Evolutionary conservation across 169 alveolate genomes (phyloP).

Genomic region (Plasmodium blacklocki): DNA sequence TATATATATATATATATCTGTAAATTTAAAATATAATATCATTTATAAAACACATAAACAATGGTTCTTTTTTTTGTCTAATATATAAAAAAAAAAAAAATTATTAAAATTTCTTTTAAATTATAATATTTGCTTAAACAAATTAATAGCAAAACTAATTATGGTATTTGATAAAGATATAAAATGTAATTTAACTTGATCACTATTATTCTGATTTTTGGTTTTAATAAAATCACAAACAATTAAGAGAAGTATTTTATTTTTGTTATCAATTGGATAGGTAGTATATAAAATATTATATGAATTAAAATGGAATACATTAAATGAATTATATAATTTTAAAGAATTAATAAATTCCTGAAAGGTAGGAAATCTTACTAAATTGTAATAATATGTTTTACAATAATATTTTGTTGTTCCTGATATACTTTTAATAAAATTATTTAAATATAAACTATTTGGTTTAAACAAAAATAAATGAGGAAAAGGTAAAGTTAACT

Average conservation of each 20-base stretch:
- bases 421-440: conserved; percentile 22
- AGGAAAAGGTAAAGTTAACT: conserved; percentile 46
- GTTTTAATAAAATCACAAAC: conserved; percentile 36
- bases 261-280: conserved; percentile 39
- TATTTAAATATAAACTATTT: conserved; percentile 44
- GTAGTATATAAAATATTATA: conserved; percentile 44
- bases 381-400: conserved; percentile 47
- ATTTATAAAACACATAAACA: too few relatives aligned
- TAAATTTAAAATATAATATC: too few relatives aligned
- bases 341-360: conserved; percentile 44
- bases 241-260: conserved; percentile 35
- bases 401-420: conserved; percentile 33
- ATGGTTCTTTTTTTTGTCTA: not conserved
- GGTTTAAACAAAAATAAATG: conserved; percentile 46
- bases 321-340: conserved; percentile 65
- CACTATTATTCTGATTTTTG: conserved; percentile 9
- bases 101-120: not conserved
- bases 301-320: conserved; percentile 53
- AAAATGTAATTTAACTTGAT: conserved; percentile 46
- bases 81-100: conserved; percentile 8
- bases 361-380: conserved; percentile 14
- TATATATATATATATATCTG: too few relatives aligned
- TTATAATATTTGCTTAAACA: conserved; percentile 70
- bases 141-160: conserved; percentile 53
- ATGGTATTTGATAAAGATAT: conserved; percentile 41